These are phyloP conservation scores for Rhododendron molle DNA, from an alignment of 148 eudicot genomes.

Conservation along the genomic window DNA sequence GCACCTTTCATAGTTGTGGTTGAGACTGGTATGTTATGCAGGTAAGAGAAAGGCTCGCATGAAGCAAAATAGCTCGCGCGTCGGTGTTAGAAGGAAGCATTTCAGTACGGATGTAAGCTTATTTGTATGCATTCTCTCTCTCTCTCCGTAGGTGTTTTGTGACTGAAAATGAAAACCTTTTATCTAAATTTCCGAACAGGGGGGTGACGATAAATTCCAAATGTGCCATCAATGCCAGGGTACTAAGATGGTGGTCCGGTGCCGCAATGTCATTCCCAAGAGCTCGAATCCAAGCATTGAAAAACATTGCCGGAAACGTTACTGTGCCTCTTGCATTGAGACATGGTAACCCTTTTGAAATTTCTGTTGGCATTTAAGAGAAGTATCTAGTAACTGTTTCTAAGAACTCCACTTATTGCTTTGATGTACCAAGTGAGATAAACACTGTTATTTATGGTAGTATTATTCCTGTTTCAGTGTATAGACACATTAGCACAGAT, in stretches of 20 bases:
- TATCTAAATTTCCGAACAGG: constrained; percentile 9
- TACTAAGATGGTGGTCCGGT: constrained; percentile 18
- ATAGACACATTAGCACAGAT: neutral
- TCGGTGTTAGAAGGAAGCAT: constrained; percentile 6
- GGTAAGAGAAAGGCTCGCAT: neutral
- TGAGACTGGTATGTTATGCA: neutral
- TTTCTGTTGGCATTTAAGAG: neutral
- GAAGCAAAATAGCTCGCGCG: neutral
- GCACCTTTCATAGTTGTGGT: neutral
- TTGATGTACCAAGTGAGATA: neutral
- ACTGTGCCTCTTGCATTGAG: constrained; percentile 20
- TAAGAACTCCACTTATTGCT: neutral
- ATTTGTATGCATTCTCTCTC: neutral
- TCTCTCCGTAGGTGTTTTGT: neutral
- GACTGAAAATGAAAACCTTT: neutral
- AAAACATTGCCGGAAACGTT: constrained; percentile 11
- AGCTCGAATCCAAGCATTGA: neutral
- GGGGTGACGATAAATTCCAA: constrained; percentile 6
- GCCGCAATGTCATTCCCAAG: neutral
- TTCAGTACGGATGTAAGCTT: constrained; percentile 16
- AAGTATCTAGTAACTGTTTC: neutral
- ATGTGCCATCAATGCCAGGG: constrained; percentile 28
- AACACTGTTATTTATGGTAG: neutral
- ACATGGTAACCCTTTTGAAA: constrained; percentile 19
- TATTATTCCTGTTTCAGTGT: neutral